Evolutionary conservation across 768 basidiomycete species (phyloP), one percentile per base, ranked within the genome.

Genomic region (Amanita exitialis): DNA sequence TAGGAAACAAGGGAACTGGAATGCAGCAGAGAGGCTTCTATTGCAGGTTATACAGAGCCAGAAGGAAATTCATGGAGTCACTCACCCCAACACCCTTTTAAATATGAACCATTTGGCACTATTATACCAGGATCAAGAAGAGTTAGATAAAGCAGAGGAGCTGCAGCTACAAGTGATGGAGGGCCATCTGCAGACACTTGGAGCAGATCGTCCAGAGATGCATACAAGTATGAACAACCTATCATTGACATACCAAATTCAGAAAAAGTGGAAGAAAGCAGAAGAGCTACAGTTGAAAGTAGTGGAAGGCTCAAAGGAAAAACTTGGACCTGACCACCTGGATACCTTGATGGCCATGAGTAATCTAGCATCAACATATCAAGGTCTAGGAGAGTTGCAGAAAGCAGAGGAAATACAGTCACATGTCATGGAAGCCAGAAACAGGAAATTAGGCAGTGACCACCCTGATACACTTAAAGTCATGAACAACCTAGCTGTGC

Each of bases 171-270:
- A 44, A 18, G 18, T 35, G 4, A 16, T 44, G 30, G 28, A 48
- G n/a, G 13, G 23, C 4, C 47, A 41, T 13, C 44, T 48, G 34
- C 27, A 9, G 25, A 16, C 43, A 3, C 27, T 54, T 27, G 56
- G 38, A n/a, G 8, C 16, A 3, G 34, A 35, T 5, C 34, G 13
- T 35, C 34, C 34, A 35, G 12, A 39, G 13, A 25, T 23, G 2
- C 43, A 23, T 20, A 2, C 20, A 10, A 44, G 9, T 10, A 44
- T 44, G 43, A 21, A 15, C 7, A 27, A 27, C 13, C 10, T 44
- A 28, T 30, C 56, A 57, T 45, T 50, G 41, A 47, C 6, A 53
- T 38, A 53, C 39, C 15, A 20, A 16, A 9, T 8, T 39, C 38
- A 39, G 8, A 16, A 16, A n/a, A 44, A 20, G 39, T 42, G 13